Base-by-base conservation (phyloP, 2,329 filamentous ascomycete genomes). In the Emergomyces orientalis region DNA sequence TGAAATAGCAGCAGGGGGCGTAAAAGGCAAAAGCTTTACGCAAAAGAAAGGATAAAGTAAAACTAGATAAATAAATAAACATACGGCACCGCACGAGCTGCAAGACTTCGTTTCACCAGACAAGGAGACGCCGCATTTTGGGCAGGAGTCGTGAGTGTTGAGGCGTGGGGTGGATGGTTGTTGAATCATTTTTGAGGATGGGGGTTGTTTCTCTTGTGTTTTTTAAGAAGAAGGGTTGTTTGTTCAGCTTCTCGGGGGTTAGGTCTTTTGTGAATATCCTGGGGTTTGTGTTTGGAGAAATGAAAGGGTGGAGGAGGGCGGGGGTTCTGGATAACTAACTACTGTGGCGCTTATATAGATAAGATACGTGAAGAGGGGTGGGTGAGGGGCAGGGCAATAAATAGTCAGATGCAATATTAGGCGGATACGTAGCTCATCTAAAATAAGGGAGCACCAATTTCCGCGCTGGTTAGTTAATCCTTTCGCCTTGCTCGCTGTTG, bases 131-230 rank as follows among this genome's bases (percentile, higher is more conserved):
- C 57, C 57, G 57, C 57, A 59, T n/a, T 32, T 47, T 39, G 57
- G 57, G 41, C 57, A 59, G 39, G 8, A 13, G 27, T 34, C n/a
- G 57, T 59, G 57, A n/a, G 30, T n/a, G 57, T 47, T 34, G 57
- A 47, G 22, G 37, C 3, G 52, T 32, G 27, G 8, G 30, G 32
- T 56, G 52, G 52, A 34, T 30, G 52, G 17, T 30, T 56, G 27
- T 30, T 56, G 30, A 17, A 37, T 55, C 6, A 30, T 57, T 57
- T 57, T 56, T 25, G 27, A 27, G 0, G 27, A 8, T 19, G 30
- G 3, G 19, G 17, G 9, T 37, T 11, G 4, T 17, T 22, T 19
- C 9, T 57, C 27, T 25, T 22, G 19, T 22, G 7, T 2, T 52
- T 32, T 32, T 45, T 11, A 17, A 45, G n/a, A 47, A 47, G 7